Evolutionary conservation across 306 rosid species (phyloP).

Genomic region (Cicer judaicum): DNA sequence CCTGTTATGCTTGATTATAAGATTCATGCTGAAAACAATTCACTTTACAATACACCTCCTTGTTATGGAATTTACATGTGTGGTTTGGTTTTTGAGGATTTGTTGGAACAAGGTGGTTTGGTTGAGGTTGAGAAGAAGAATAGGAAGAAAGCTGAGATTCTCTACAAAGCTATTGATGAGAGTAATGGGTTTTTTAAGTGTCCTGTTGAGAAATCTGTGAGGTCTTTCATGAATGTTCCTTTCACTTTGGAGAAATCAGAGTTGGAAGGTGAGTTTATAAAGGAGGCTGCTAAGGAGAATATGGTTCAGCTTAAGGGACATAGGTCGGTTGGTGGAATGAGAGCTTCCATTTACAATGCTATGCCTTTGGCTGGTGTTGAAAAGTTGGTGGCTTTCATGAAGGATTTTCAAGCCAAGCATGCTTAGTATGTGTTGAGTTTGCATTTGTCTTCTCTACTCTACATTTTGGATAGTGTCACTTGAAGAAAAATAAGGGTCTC

Average conservation of each 20-base stretch:
- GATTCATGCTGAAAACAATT: slow-evolving; percentile 83
- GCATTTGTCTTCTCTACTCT: not conserved
- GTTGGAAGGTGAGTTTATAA: slow-evolving; percentile 82
- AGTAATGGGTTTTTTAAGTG: slow-evolving; percentile 85
- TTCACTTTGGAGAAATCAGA: slow-evolving; percentile 88
- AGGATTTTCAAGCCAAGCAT: slow-evolving; percentile 84
- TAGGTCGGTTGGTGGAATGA: slow-evolving; percentile 94
- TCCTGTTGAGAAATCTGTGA: slow-evolving; percentile 87
- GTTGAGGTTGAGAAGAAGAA: slow-evolving; percentile 89
- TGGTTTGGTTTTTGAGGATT: slow-evolving; percentile 91
- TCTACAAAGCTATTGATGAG: slow-evolving; percentile 71
- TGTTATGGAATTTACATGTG: slow-evolving; percentile 91
- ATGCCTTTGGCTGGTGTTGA: slow-evolving; percentile 98
- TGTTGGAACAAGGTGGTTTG: slow-evolving; percentile 88
- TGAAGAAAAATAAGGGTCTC: not conserved
- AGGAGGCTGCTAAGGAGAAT: slow-evolving; percentile 89
- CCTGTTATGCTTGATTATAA: slow-evolving; percentile 94
- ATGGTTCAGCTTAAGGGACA: slow-evolving; percentile 99
- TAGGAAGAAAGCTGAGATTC: slow-evolving; percentile 71
- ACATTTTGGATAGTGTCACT: not conserved
- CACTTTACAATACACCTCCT: slow-evolving; percentile 93
- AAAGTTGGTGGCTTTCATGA: slow-evolving; percentile 93
- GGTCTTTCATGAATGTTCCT: slow-evolving; percentile 97
- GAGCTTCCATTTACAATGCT: slow-evolving; percentile 96
- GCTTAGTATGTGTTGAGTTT: slow-evolving; percentile 45